These are phyloP conservation scores for Diaporthe australafricana DNA, from an alignment of 2,329 filamentous ascomycete species.

Conservation along the genomic window DNA sequence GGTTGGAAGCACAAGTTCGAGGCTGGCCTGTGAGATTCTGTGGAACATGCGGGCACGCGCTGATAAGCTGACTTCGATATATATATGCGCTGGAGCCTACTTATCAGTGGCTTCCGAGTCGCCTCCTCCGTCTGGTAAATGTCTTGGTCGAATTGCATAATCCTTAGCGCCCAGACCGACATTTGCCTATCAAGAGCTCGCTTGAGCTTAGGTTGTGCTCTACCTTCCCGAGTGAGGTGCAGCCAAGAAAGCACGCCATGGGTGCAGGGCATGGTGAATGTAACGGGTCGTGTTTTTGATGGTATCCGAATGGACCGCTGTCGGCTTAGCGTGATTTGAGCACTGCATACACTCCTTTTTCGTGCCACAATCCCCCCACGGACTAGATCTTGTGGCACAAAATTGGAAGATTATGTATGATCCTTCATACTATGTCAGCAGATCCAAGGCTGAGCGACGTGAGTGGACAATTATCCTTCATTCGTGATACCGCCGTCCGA, in stretches of 20 bases:
- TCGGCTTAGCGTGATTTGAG: neutral
- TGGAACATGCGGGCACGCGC: neutral
- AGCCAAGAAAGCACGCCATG: slow-evolving; percentile 28
- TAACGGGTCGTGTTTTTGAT: slow-evolving; percentile 5
- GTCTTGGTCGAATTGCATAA: slow-evolving; percentile 22
- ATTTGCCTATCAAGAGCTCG: slow-evolving; percentile 15
- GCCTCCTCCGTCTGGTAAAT: slow-evolving; percentile 4
- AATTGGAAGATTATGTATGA: neutral
- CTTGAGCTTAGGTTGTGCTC: neutral
- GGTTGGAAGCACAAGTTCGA: neutral
- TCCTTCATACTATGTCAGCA: neutral
- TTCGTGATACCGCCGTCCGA: neutral
- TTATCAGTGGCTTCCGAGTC: slow-evolving; percentile 1
- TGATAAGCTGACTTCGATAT: neutral
- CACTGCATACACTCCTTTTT: neutral
- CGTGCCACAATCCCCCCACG: neutral
- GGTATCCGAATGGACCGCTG: neutral
- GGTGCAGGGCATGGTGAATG: slow-evolving; percentile 19
- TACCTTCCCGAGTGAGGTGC: slow-evolving; percentile 24
- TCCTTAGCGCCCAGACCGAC: slow-evolving; percentile 18
- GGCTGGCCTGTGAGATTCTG: neutral
- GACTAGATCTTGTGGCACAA: neutral
- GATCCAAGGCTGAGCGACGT: neutral
- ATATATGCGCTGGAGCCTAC: neutral
- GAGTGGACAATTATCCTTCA: neutral